Conservation (phyloP, 192 early-diverging fungal species). For the Coemansia reversa region DNA sequence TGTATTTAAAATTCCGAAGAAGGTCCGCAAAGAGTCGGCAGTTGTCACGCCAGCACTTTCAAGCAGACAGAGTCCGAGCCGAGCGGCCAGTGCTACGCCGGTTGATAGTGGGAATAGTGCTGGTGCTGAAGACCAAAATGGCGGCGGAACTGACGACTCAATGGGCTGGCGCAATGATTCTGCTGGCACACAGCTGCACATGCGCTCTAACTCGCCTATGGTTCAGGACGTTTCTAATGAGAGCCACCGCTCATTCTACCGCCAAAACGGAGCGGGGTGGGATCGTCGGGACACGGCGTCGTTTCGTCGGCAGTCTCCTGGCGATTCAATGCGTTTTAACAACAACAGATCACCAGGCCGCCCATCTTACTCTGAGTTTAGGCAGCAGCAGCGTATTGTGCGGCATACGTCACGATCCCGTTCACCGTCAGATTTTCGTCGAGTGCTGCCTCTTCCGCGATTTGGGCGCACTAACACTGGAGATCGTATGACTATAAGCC, state of each 20-base stretch:
- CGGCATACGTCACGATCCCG: slow-evolving; percentile 27
- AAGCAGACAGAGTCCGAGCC: slow-evolving; percentile 35
- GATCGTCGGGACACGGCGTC: slow-evolving; percentile 5
- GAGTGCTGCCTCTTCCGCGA: slow-evolving; percentile 8
- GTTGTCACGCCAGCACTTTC: slow-evolving; percentile 22
- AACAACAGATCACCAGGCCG: slow-evolving; percentile 22
- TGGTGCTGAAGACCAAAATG: slow-evolving; percentile 1
- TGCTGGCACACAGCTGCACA: slow-evolving; percentile 8
- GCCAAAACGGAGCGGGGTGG: slow-evolving; percentile 2
- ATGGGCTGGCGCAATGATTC: slow-evolving; percentile 19
- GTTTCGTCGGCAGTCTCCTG: slow-evolving; percentile 23
- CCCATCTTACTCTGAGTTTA: slow-evolving; percentile 8
- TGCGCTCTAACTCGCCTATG: slow-evolving; percentile 28
- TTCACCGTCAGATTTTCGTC: slow-evolving; percentile 19
- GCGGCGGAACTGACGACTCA: slow-evolving; percentile 1
- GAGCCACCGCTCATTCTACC: background rate
- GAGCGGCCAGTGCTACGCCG: slow-evolving; percentile 6
- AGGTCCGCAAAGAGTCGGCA: slow-evolving; percentile 33
- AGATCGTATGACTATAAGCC: too few species aligned
- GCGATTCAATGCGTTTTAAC: slow-evolving; percentile 5
- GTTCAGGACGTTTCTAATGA: background rate
- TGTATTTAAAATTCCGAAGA: slow-evolving; percentile 53
- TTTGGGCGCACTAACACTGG: background rate
- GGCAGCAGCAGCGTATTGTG: background rate
- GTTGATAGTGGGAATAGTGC: background rate